These are phyloP conservation scores for Sclerotinia nivalis DNA, from an alignment of 2,329 filamentous ascomycete species.

Conservation along the genomic window DNA sequence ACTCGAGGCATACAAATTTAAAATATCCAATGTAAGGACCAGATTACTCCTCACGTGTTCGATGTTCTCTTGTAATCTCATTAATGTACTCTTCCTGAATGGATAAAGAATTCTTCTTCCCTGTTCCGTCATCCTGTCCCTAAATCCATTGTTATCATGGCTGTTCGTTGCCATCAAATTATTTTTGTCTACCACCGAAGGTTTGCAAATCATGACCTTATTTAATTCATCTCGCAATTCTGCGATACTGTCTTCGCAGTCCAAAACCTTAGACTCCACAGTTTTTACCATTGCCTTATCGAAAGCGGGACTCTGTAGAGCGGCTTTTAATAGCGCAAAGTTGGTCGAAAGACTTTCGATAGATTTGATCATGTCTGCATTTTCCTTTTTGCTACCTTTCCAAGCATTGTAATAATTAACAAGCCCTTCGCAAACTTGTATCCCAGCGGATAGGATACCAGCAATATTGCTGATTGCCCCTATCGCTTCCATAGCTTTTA, in stretches of 20 bases:
- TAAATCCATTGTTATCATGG: neutral
- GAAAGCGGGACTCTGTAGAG: neutral
- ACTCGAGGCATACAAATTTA: slow-evolving; percentile 23
- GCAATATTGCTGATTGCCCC: slow-evolving; percentile 22
- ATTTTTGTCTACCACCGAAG: neutral
- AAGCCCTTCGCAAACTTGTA: slow-evolving; percentile 20
- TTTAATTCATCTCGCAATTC: slow-evolving; percentile 18
- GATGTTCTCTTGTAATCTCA: slow-evolving; percentile 26
- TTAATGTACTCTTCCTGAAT: slow-evolving; percentile 28
- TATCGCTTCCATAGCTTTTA: slow-evolving; percentile 11
- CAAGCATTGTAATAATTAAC: slow-evolving; percentile 21
- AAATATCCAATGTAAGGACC: slow-evolving; percentile 22
- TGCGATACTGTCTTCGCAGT: slow-evolving; percentile 18
- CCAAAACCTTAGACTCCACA: slow-evolving; percentile 15
- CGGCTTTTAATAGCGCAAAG: slow-evolving; percentile 1
- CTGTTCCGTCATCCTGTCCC: slow-evolving; percentile 23
- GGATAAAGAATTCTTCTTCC: slow-evolving; percentile 27
- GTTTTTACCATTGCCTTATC: neutral
- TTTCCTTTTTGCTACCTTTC: slow-evolving; percentile 22
- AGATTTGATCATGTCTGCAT: slow-evolving; percentile 12
- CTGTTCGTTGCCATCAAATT: neutral
- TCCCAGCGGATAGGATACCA: slow-evolving; percentile 18
- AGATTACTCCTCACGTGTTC: slow-evolving; percentile 24
- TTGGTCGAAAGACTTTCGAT: slow-evolving; percentile 7
- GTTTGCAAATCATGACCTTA: slow-evolving; percentile 18